Evolutionary conservation across 495 filamentous ascomycete species (phyloP), one percentile per base, ranked within the genome.

Genomic region (Penicillium maclennaniae): DNA sequence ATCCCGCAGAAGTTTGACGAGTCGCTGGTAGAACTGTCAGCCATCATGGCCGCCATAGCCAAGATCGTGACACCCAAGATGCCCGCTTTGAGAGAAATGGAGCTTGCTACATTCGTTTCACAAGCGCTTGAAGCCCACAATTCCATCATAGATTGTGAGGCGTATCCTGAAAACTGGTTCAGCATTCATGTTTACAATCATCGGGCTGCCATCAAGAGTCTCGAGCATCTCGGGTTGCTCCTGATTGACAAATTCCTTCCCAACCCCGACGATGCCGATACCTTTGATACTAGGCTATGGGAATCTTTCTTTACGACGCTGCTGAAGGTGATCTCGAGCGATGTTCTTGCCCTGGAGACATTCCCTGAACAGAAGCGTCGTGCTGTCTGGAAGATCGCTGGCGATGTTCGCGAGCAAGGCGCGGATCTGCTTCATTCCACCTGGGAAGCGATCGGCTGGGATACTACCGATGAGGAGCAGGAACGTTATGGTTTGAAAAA

Each of bases 371-470:
- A 99, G 70, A 97, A 97, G 68, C 77, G 95, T 37, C 76, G 93
- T 23, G 92, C 92, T 4, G 92, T 97, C 14, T 97, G 95, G 93
- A 97, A 97, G 74, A 96, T 99, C 62, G 95, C 91, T 25, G 95
- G 93, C 19, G 93, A 99, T 76, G 90, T 99, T 45, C 79, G 93
- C 47, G 91, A 97, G 66, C 80, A 90, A 58, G 95, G 93, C 41
- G 92, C 93, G 1, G 85, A 91, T 27, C 73, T 99, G 8, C 70
- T 99, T 43, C 80, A 87, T 36, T 76, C 83, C 19, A 93, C 85
- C 27, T 99, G 93, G 93, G 90, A 95, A 66, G 89, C 92, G 10
- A 95, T 99, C 59, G 93, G 93, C 14, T 99, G 93, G 93, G 93
- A 97, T 61, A 88, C 90, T 0, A 87, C 81, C 40, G 68, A 80